Evolutionary conservation across 169 alveolate species (phyloP), one percentile per base, ranked within the genome.

Genomic region (Babesia sp.): DNA sequence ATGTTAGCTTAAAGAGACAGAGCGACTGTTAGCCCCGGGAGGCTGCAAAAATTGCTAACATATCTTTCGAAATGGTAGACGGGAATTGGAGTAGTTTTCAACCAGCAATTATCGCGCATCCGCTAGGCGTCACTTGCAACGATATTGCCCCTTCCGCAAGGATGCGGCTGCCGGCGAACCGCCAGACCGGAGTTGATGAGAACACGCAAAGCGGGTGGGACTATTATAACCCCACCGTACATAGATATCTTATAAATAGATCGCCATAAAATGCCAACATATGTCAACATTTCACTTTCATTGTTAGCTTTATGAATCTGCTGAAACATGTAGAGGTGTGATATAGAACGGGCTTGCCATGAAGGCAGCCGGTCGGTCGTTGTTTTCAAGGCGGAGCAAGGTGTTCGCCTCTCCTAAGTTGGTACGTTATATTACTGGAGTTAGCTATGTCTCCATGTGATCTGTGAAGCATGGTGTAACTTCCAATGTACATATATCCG

Each of bases 91-190:
- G 97, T 96, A 96, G 99, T 96, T 96, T 96, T 95, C 99, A 96
- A 96, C 98, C 95, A 96, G 99, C 99, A 96, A 94, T 91, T 90
- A 95, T 95, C 98, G 99, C 98, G 97, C 98, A 96, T 96, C 99
- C 98, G 99, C 98, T 94, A 93, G 94, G 98, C 99, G 99, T 95
- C 98, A 96, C 94, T 91, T 96, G 98, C 97, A 94, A 93, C 99
- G 98, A 95, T 93, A 93, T 92, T 94, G 96, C 99, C 98, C 98
- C 99, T 96, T 94, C 96, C 97, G 98, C 98, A 95, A 95, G 95
- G 97, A 95, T 96, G 86, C 57, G 24, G n/a, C 53, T 22, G 28
- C 44, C 11, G 48, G 28, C 45, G 0, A 22, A 2, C 33, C 42
- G 45, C 67, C 45, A 12, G 3, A 11, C n/a, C 68, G 14, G 20